Conservation (phyloP, 441 rosid genomes). For the Erysimum cheiri region DNA sequence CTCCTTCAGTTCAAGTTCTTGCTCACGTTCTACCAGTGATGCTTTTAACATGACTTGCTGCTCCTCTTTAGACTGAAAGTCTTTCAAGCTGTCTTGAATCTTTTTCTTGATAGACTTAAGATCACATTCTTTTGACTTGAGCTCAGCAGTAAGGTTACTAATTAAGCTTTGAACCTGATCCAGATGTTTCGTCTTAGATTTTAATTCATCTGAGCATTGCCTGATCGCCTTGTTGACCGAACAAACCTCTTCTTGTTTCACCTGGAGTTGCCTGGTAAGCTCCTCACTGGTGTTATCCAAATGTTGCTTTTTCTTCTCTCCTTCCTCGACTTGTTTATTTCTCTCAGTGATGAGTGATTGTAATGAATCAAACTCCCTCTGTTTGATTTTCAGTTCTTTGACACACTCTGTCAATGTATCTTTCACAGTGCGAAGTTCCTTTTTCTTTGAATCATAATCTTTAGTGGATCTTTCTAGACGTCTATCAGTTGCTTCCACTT, state of each 20-base stretch:
- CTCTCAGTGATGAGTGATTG: slow-evolving; percentile 31
- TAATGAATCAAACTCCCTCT: slow-evolving; percentile 41
- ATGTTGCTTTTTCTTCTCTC: slow-evolving; percentile 43
- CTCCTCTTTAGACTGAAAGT: slow-evolving; percentile 41
- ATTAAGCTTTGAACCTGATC: slow-evolving; percentile 43
- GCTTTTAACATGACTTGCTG: slow-evolving; percentile 33
- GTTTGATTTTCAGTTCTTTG: slow-evolving; percentile 40
- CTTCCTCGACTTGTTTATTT: slow-evolving; percentile 36
- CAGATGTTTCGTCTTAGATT: slow-evolving; percentile 37
- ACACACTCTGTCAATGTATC: slow-evolving; percentile 20
- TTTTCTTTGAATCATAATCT: slow-evolving; percentile 34
- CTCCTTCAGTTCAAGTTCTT: slow-evolving; percentile 41
- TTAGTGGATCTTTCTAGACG: neutral
- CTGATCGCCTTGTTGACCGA: slow-evolving; percentile 21
- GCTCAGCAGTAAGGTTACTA: slow-evolving; percentile 31
- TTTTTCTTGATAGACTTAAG: slow-evolving; percentile 38
- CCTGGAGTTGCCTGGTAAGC: slow-evolving; percentile 41
- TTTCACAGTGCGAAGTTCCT: slow-evolving; percentile 35
- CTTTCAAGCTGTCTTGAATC: slow-evolving; percentile 32
- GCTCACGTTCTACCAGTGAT: slow-evolving; percentile 41
- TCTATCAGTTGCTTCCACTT: slow-evolving; percentile 34
- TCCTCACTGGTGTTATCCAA: slow-evolving; percentile 35
- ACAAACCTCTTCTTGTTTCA: slow-evolving; percentile 44
- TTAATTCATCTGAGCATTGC: slow-evolving; percentile 26
- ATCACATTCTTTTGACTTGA: neutral